Base-by-base conservation (phyloP, 768 basidiomycete species). In the Cytidiella melzeri region DNA sequence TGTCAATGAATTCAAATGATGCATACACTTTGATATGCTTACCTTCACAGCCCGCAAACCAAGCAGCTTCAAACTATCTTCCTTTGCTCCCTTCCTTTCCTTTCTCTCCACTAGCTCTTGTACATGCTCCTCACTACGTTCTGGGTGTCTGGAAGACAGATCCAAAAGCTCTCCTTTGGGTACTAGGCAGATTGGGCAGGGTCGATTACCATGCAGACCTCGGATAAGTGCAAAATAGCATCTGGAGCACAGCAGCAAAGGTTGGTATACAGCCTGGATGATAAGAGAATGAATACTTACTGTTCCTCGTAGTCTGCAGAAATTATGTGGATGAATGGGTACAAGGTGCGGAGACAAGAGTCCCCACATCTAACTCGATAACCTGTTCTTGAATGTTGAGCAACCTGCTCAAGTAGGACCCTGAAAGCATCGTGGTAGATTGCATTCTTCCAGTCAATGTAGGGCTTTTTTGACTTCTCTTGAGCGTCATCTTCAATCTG, bases 261-360 rank as follows among this genome's bases (percentile, higher is more conserved):
- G n/a, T n/a, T n/a, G n/a, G n/a, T 5, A 15, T 9, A 30, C 5
- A 39, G 39, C 2, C 69, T 23, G 15, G 5, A 39, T 38, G 23
- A 24, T 5, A 21, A 9, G 18, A 11, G 23, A 24, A 27, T 51
- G 27, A 43, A 28, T n/a, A 57, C 55, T 43, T 43, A 62, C 61
- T 61, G 60, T 45, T 63, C 63, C 36, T 64, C 58, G 48, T 63
- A 64, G 27, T 64, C 63, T 15, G 62, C 57, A 2, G 60, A 57
- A 9, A 63, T 34, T 1, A 64, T 61, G 7, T 59, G 36, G 12
- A 63, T 43, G 24, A 57, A 30, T 4, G 58, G 63, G 40, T 51
- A 64, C 2, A 64, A 21, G 5, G 19, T 20, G 1, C 45, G 41
- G 4, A 1, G 7, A 2, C 58, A 20, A 4, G 20, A 26, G 41